Conservation (phyloP, 306 rosid genomes). For the Dryas alaskensis region DNA sequence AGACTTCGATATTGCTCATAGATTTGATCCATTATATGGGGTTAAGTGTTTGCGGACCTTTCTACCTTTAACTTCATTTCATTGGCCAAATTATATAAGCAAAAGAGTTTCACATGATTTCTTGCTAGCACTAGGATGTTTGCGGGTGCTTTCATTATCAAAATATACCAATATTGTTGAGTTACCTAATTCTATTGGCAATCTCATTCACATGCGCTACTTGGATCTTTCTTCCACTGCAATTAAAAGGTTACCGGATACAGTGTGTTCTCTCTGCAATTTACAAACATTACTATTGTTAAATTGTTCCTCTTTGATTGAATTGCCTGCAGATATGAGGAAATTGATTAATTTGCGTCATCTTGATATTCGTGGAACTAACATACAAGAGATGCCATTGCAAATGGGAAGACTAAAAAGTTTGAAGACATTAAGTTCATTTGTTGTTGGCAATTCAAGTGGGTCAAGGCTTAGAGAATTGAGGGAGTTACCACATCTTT, state of each 20-base stretch:
- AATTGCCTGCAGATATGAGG: not conserved
- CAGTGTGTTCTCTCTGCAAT: constrained; percentile 1
- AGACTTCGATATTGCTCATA: not conserved
- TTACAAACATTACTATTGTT: constrained; percentile 14
- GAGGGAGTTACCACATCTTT: not conserved
- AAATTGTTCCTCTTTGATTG: not conserved
- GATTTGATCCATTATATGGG: not conserved
- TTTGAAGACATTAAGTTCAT: not conserved
- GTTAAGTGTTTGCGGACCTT: not conserved
- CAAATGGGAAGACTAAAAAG: not conserved
- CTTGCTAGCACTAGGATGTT: not conserved
- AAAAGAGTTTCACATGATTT: not conserved
- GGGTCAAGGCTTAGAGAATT: not conserved
- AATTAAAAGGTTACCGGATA: not conserved
- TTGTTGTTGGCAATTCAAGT: not conserved
- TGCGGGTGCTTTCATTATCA: not conserved
- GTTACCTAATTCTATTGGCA: not conserved
- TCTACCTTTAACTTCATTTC: not conserved
- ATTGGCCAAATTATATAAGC: not conserved
- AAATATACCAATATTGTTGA: too few species aligned
- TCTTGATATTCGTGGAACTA: too few species aligned
- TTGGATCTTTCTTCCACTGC: not conserved
- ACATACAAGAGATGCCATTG: too few species aligned
- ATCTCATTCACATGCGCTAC: not conserved
- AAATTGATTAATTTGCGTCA: too few species aligned